Base-by-base conservation (phyloP, 179 eudicot species). In the Heliamphora pulchella region DNA sequence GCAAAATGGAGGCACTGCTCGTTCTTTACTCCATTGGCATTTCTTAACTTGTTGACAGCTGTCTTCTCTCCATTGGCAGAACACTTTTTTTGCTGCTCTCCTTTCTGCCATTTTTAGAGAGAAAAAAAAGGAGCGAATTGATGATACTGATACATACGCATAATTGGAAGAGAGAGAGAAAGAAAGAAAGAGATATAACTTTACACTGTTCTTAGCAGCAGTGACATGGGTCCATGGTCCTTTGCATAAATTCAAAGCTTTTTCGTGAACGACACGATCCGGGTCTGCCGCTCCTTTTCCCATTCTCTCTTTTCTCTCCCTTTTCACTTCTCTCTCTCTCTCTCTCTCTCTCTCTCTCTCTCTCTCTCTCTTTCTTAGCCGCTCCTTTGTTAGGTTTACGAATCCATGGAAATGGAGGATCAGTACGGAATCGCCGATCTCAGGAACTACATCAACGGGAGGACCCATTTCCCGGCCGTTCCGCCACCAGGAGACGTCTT, bases 401-500 rank as follows among this genome's bases (percentile, higher is more conserved):
- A 79, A 44, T 43, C 73, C 58, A 71, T 82, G 83, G 82, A 87
- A 78, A 90, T 92, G 94, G 95, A 89, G 61, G 94, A 93, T 70
- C 92, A 92, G 80, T 89, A 87, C 81, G 91, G 89, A 0, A 82
- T 90, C 77, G 83, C 89, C 9, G 96, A 93, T 89, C 92, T 93
- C 10, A 84, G 92, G 43, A 96, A 91, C 39, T 91, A 86, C 85
- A 90, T 92, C 43, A 81, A 67, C 78, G 81, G 85, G 10, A 84
- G 90, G 1, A 65, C 87, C 11, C 84, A 86, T 44, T 91, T 88
- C 58, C 82, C 88, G 3, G 63, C 88, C 13, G 75, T 80, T 63
- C 88, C 85, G 17, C 80, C 86, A 5, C 82, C 85, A 1, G 81
- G 85, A 59, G 90, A 88, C 75, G 47, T 85, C 1, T 83, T 87